Evolutionary conservation across 2,329 filamentous ascomycete species (phyloP).

Genomic region (Clarireedia hainanense): DNA sequence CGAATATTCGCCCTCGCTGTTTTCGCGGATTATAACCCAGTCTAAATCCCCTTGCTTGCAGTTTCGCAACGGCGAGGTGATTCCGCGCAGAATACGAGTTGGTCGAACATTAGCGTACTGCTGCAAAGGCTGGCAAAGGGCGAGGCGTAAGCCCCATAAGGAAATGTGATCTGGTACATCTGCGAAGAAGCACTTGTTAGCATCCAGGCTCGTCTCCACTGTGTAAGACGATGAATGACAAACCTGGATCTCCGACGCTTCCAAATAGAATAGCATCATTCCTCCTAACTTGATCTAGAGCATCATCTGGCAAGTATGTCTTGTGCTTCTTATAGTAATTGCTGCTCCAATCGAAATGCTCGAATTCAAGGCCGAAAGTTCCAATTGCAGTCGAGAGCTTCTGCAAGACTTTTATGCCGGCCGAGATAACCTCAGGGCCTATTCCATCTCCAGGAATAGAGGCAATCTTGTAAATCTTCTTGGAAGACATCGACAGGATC

Average conservation of each 20-base stretch:
- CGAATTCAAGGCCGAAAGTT: slow-evolving; percentile 54
- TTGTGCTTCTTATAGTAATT: slow-evolving; percentile 50
- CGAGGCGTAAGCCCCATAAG: slow-evolving; percentile 55
- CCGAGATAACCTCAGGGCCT: slow-evolving; percentile 53
- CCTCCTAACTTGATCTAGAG: slow-evolving; percentile 44
- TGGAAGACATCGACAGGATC: not conserved
- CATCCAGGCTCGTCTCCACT: not conserved
- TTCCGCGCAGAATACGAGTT: slow-evolving; percentile 50
- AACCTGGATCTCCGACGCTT: slow-evolving; percentile 49
- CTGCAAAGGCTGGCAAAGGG: slow-evolving; percentile 55
- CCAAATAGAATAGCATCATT: slow-evolving; percentile 54
- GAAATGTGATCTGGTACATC: slow-evolving; percentile 60
- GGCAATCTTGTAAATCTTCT: slow-evolving; percentile 40
- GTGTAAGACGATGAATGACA: slow-evolving; percentile 5
- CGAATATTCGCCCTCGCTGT: slow-evolving; percentile 50
- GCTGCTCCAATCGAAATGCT: slow-evolving; percentile 52
- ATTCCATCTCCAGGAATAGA: slow-evolving; percentile 58
- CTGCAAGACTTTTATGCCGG: slow-evolving; percentile 52
- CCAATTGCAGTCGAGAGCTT: slow-evolving; percentile 42
- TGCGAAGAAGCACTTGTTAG: slow-evolving; percentile 14
- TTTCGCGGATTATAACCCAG: slow-evolving; percentile 61
- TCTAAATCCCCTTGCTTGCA: slow-evolving; percentile 42
- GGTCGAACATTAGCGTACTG: slow-evolving; percentile 61
- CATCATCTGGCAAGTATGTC: slow-evolving; percentile 51
- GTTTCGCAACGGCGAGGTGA: slow-evolving; percentile 45